Evolutionary conservation across 225 moss, liverwort and hornwort genomes (phyloP), one percentile per base, ranked within the genome.

Genomic region (Bryoerythrophyllum caledonicum): DNA sequence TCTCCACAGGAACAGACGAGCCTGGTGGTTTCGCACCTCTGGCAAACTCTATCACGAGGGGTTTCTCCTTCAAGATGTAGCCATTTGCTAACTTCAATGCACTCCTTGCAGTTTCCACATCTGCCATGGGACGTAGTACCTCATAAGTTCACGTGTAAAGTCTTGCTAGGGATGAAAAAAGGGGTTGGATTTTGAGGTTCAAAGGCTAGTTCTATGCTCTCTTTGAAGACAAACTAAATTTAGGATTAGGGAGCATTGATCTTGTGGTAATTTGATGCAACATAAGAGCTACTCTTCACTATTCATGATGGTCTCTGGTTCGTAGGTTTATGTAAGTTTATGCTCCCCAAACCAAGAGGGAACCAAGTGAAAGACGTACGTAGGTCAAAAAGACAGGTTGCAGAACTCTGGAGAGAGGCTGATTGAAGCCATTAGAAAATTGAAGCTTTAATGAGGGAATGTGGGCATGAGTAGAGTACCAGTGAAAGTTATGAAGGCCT

Each of bases 11-110:
- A 30, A 67, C 64, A 60, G 74, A 74, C 60, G 59, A 28, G 35
- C n/a, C n/a, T n/a, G 82, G 53, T 67, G 64, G 25, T 63, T 80
- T 80, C 25, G 58, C 72, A 40, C 87, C 82, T 64, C 82, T 82
- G 21, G 84, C 89, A 72, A 82, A 89, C 60, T 89, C 86, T 49
- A 86, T 86, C 3, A 84, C 79, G 65, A 89, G 23, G 24, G 86
- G 89, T 76, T 84, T 86, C 37, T 59, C 82, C 35, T 78, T 89
- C 12, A 89, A 65, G 9, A 84, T 38, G 44, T 82, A 89, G 43
- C 89, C 89, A 75, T 79, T 84, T 68, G 79, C 79, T 68, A 89
- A 64, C 71, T 82, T 66, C 60, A 86, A 67, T 65, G 86, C 86
- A 34, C 53, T 77, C 55, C 52, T 58, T 59, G 84, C 81, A 60